Base-by-base conservation (phyloP, 345 rosid species). In the Boechera divaricarpa region DNA sequence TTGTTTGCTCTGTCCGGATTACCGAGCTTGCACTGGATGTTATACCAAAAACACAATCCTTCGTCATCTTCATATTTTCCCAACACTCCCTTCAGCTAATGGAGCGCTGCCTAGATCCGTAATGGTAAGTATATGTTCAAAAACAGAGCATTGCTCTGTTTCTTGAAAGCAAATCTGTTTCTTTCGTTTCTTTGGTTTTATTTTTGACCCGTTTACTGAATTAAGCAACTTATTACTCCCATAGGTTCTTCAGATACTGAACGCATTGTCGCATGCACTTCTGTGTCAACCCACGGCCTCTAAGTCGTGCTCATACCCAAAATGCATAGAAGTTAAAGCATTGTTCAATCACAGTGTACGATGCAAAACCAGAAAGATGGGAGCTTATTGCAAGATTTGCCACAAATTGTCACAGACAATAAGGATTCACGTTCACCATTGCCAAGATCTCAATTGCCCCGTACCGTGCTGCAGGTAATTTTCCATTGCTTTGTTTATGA, bases 401-500 rank as follows among this genome's bases (percentile, higher is more conserved):
- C 12, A 1, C 36, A 82, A 62, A 70, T 53, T 69, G 16, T 79
- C 79, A 83, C 36, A n/a, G 58, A 12, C 64, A 5, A 9, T 85
- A 66, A 62, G 0, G 49, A 12, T 82, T 51, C 89, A 88, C 65
- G 63, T 86, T 0, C 21, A 51, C 29, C 69, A 26, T 38, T 88
- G 92, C 57, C 61, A 56, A 32, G 77, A 83, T 60, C 32, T 66
- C 3, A 61, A 42, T 36, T 85, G 92, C 73, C 0, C 13, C 15
- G 35, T 85, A 44, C 87, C 85, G 0, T 79, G 79, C 35, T 89
- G 93, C 88, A 73, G 80, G 93, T 89, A 58, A 13, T 38, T 57
- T 61, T 52, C 24, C 15, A 9, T 52, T 41, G 15, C 28, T 38
- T n/a, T 11, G 11, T n/a, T 16, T 42, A 15, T 69, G 32, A 26